Base-by-base conservation (phyloP, 192 early-diverging fungal species). In the Phycomyces blakesleeanus region DNA sequence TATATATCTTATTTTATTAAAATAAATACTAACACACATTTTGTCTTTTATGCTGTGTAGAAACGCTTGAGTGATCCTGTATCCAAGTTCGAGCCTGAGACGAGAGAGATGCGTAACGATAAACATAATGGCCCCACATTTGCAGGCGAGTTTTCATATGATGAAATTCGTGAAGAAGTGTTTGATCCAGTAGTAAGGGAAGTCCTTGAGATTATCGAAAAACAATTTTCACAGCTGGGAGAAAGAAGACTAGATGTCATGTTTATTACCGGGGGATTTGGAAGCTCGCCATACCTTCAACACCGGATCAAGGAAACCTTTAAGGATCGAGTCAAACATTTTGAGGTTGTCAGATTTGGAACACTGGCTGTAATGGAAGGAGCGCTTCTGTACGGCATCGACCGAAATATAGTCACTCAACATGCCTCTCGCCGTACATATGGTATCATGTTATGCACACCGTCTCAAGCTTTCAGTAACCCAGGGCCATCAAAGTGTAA, bases 261-360 rank as follows among this genome's bases (percentile, higher is more conserved):
- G 20, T 81, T 81, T 54, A 67, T 81, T 26, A 73, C 78, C 37
- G 79, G 79, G 53, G 79, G 79, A 16, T 76, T 78, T 50, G 75
- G 79, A 27, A 72, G 71, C 63, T 78, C 76, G 2, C 55, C 58
- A 14, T 78, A 78, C 24, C 68, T 81, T 39, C 69, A 70, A 34
- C 55, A 56, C 34, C 54, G 60, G 18, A 60, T 81, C 16, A 73
- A 64, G 41, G 24, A 27, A 8, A 59, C 39, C 5, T 25, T 59
- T 1, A 1, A 18, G 10, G 11, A 37, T 15, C 57, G 22, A 26
- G 21, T 39, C 16, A 38, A 40, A 6, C 39, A n/a, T 25, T 15
- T 59, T 3, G 16, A 16, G n/a, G 21, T 41, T 25, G 22, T 39
- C 8, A 3, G 38, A 42, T 20, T 41, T 7, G 57, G 39, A 9